Evolutionary conservation across 2,329 filamentous ascomycete species (phyloP), one percentile per base, ranked within the genome.

Genomic region (Canariomyces notabilis): DNA sequence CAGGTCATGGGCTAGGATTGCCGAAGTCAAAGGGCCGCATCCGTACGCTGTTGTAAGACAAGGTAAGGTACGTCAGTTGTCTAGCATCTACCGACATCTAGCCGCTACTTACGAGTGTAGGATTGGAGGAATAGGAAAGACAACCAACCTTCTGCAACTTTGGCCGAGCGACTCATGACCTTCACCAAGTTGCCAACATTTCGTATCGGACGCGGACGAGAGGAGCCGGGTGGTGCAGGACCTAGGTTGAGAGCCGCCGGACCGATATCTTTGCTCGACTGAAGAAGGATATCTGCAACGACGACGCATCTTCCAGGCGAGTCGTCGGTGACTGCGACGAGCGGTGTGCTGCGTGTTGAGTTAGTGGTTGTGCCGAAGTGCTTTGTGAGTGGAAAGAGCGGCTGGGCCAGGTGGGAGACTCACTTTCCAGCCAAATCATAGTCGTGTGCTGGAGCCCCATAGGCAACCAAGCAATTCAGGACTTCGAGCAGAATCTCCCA

Each of bases 1-100:
- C 7, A 21, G 2, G 32, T 42, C 18, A 7, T 46, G 19, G 8
- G 44, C 37, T 2, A 46, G 15, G 9, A 46, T 16, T 11, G 44
- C 44, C 33, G 42, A 15, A 32, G 37, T 42, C 15, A 46, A 33
- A 11, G 37, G 37, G 14, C 44, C 44, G 8, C 44, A 46, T 23
- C 32, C 38, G 33, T 33, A 46, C 5, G 23, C 44, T 45, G 7
- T 12, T 12, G 7, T 12, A 29, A 12, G 8, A 12, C 26, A 8
- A 29, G n/a, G n/a, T n/a, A n/a, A n/a, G n/a, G n/a, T n/a, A n/a
- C n/a, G n/a, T n/a, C n/a, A n/a, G n/a, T 29, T 29, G 26, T 29
- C 14, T 29, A 29, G 26, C 26, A 29, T 12, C 26, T 9, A 4
- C 9, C 11, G 6, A 26, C 6, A 6, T 6, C 6, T 26, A 29